Conservation (phyloP, 225 moss, liverwort and hornwort species). For the Marchantia polymorpha region DNA sequence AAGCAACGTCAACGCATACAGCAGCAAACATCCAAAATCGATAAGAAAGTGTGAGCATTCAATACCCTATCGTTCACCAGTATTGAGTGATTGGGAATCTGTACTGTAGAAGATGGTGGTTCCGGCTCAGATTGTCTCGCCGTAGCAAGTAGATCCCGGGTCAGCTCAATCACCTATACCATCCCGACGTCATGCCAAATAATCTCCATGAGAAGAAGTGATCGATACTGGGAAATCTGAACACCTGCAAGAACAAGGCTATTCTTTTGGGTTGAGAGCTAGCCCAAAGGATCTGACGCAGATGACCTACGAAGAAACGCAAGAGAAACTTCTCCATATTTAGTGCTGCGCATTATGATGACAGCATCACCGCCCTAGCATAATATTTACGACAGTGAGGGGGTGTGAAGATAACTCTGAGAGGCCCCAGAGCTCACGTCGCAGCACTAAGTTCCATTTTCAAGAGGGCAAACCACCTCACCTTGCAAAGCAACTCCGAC, state of each 20-base stretch:
- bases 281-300: conserved; percentile 20
- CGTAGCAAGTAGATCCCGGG: conserved; percentile 75
- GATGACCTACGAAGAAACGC: conserved; percentile 27
- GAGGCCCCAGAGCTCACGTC: conserved; percentile 34
- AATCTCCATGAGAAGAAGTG: conserved; percentile 12
- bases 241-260: conserved; percentile 24
- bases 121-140: conserved; percentile 73
- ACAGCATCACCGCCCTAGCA: conserved; percentile 26
- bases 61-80: conserved; percentile 22
- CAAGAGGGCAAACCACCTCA: conserved; percentile 98
- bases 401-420: conserved; percentile 29
- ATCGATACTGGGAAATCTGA: background rate
- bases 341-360: conserved; percentile 31
- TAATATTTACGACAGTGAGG: conserved; percentile 29
- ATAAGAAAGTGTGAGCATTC: background rate
- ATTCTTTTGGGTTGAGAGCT: conserved; percentile 19
- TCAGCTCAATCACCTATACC: conserved; percentile 89
- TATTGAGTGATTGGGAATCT: conserved; percentile 7
- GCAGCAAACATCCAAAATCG: background rate
- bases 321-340: conserved; percentile 31
- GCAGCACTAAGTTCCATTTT: conserved; percentile 41
- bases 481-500: conserved; percentile 99
- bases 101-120: conserved; percentile 14
- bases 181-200: conserved; percentile 50
- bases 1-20: background rate